Evolutionary conservation across 148 eudicot genomes (phyloP).

Genomic region (Talinum fruticosum): DNA sequence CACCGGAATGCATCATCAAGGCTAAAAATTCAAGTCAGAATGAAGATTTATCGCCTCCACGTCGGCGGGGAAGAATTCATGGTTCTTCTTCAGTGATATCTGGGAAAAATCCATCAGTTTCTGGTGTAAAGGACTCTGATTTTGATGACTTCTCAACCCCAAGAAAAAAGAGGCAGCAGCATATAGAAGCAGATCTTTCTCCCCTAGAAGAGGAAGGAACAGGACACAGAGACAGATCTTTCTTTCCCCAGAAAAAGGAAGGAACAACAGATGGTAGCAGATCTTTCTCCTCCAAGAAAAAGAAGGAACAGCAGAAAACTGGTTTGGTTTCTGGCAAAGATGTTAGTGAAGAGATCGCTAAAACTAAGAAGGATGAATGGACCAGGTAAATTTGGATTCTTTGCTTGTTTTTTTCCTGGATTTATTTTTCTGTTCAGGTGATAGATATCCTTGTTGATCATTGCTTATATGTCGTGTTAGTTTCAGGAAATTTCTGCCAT

Average conservation of each 20-base stretch:
- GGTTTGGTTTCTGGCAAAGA: conserved; percentile 77
- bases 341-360: conserved; percentile 65
- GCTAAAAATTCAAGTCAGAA: conserved; percentile 17
- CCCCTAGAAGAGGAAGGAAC: conserved; percentile 55
- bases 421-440: too few species aligned
- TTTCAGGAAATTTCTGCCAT: too few species aligned
- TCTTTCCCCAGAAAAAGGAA: conserved; percentile 58
- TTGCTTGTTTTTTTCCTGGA: conserved; percentile 1
- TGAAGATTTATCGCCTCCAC: conserved; percentile 43
- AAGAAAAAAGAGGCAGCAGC: conserved; percentile 23
- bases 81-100: background rate
- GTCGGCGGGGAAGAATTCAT: too few species aligned
- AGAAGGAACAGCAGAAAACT: conserved; percentile 36
- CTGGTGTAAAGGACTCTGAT: conserved; percentile 11
- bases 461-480: too few species aligned
- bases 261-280: conserved; percentile 30
- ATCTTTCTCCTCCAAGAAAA: conserved; percentile 71
- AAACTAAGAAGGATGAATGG: conserved; percentile 53
- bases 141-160: conserved; percentile 44
- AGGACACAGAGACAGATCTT: conserved; percentile 43
- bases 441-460: background rate
- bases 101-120: conserved; percentile 17
- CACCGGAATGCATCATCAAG: conserved; percentile 26
- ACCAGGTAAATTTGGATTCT: conserved; percentile 46
- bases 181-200: conserved; percentile 50